These are phyloP conservation scores for Ogataea paraovalis DNA, from an alignment of 805 yeast genomes.

Conservation along the genomic window DNA sequence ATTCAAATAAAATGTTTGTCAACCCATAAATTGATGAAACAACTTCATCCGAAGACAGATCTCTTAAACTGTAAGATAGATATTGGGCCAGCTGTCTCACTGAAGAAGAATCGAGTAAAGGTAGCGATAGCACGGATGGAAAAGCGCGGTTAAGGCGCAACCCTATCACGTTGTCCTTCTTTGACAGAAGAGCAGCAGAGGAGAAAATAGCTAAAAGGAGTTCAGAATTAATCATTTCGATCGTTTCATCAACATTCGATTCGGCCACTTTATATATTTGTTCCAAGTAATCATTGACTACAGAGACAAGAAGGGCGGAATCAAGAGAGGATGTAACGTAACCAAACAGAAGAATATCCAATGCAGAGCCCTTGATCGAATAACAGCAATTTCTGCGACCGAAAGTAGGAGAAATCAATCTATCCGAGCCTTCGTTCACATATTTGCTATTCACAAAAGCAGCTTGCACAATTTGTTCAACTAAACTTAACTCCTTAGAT, in stretches of 20 bases:
- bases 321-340: slow-evolving; percentile 43
- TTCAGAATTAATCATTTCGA: slow-evolving; percentile 47
- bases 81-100: slow-evolving; percentile 52
- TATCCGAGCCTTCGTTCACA: slow-evolving; percentile 23
- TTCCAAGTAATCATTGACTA: slow-evolving; percentile 48
- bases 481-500: slow-evolving; percentile 8
- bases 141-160: slow-evolving; percentile 29
- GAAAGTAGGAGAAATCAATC: slow-evolving; percentile 21
- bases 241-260: slow-evolving; percentile 46
- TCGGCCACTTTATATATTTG: slow-evolving; percentile 20
- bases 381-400: slow-evolving; percentile 26
- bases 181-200: slow-evolving; percentile 30
- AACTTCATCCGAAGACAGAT: slow-evolving; percentile 73
- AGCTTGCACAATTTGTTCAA: slow-evolving; percentile 15
- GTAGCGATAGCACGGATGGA: slow-evolving; percentile 55
- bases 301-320: slow-evolving; percentile 38
- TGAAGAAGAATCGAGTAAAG: slow-evolving; percentile 41
- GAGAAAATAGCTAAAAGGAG: slow-evolving; percentile 36
- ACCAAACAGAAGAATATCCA: slow-evolving; percentile 62
- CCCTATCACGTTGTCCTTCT: slow-evolving; percentile 38
- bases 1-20: slow-evolving; percentile 61
- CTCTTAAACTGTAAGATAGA: slow-evolving; percentile 63
- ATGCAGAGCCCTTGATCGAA: slow-evolving; percentile 29
- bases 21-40: slow-evolving; percentile 82
- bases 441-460: slow-evolving; percentile 20